Conservation (phyloP, 805 yeast genomes). For the Saccharomyces jurei region DNA sequence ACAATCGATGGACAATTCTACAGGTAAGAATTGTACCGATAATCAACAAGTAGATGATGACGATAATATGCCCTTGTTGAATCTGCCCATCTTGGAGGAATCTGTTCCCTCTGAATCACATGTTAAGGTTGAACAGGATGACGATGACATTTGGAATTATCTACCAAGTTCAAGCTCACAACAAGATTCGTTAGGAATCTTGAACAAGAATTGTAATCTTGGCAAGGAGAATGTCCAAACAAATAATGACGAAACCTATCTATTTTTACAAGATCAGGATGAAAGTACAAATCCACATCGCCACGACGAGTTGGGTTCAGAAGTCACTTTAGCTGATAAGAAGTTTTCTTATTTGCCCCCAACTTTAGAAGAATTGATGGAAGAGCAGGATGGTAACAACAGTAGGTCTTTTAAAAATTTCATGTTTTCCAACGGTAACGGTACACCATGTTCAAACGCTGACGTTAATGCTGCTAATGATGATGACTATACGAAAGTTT, state of each 20-base stretch:
- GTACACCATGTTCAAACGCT: not conserved
- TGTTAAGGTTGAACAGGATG: not conserved
- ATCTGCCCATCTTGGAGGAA: not conserved
- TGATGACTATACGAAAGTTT: conserved; percentile 3
- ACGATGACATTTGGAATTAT: not conserved
- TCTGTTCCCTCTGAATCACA: not conserved
- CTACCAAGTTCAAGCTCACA: not conserved
- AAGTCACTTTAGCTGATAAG: not conserved
- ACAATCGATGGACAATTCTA: not conserved
- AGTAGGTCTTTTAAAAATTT: conserved; percentile 2
- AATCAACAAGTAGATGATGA: not conserved
- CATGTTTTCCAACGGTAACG: not conserved
- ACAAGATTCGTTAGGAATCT: not conserved
- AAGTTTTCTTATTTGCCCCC: conserved; percentile 22
- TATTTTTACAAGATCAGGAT: not conserved
- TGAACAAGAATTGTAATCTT: not conserved
- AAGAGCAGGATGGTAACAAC: conserved; percentile 20
- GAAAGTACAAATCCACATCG: not conserved
- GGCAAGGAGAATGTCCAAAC: not conserved
- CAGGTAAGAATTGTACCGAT: not conserved
- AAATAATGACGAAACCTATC: not conserved
- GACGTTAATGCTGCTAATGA: not conserved
- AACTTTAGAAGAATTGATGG: conserved; percentile 29
- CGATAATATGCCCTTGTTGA: not conserved
- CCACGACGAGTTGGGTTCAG: not conserved